Evolutionary conservation across 1,284 basidiomycete species (phyloP).

Genomic region (Exobasidium cylindrosporum): DNA sequence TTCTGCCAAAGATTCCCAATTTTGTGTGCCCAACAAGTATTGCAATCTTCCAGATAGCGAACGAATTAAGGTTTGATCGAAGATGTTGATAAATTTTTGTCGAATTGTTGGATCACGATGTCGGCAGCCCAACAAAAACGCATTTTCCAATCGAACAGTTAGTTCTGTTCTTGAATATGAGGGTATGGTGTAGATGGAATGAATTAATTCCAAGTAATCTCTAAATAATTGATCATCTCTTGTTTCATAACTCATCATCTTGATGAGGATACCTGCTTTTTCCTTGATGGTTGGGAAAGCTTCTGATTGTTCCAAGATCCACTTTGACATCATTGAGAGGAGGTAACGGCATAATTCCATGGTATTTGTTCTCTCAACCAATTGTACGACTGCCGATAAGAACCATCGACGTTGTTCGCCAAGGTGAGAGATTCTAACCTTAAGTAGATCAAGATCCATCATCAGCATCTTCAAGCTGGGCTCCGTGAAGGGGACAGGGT

Average conservation of each 20-base stretch:
- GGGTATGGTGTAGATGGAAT: conserved; percentile 89
- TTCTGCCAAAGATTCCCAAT: conserved; percentile 89
- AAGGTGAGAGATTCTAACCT: conserved; percentile 60
- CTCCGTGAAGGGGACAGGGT: conserved; percentile 20
- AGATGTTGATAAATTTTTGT: conserved; percentile 82
- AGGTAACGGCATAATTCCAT: conserved; percentile 76
- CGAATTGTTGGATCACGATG: conserved; percentile 76
- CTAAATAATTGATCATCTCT: conserved; percentile 71
- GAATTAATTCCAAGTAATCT: conserved; percentile 83
- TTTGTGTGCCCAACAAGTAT: conserved; percentile 89
- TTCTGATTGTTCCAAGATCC: conserved; percentile 68
- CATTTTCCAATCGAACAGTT: conserved; percentile 86
- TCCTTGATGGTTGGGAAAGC: conserved; percentile 82
- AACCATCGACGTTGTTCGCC: conserved; percentile 66
- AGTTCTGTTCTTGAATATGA: conserved; percentile 83
- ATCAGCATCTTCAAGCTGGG: conserved; percentile 58
- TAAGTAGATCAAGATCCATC: conserved; percentile 60
- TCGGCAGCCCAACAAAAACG: conserved; percentile 89
- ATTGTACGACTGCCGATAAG: conserved; percentile 69
- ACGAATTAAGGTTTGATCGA: conserved; percentile 83
- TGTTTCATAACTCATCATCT: conserved; percentile 82
- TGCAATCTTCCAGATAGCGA: conserved; percentile 77
- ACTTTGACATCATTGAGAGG: conserved; percentile 80
- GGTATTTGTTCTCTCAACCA: conserved; percentile 91
- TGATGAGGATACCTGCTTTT: conserved; percentile 82